phyloP scores from a whole-genome alignment of 176 grass and related monocot species.

The Carex cristatella region DNA sequence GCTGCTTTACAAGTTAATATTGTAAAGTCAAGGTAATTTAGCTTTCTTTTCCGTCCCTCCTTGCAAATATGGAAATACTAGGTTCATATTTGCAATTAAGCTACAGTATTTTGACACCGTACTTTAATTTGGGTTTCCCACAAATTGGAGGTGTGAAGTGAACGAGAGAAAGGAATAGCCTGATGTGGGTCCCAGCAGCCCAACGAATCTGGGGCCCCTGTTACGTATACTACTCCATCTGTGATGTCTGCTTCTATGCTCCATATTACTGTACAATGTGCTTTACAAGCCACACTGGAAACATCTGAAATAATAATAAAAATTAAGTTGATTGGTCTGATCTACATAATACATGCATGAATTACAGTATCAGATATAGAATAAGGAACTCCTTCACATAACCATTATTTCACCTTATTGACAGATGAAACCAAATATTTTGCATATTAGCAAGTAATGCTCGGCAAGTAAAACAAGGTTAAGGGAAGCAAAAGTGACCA shows the following conservation, averaged over 20 bases:
- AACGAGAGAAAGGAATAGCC: constrained; percentile 67
- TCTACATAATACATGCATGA: neutral
- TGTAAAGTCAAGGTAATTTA: neutral
- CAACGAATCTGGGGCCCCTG: constrained; percentile 67
- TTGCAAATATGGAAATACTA: constrained; percentile 18
- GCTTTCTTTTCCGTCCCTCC: constrained; percentile 9
- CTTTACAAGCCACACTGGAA: constrained; percentile 56
- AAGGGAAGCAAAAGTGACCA: neutral
- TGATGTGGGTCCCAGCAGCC: constrained; percentile 80
- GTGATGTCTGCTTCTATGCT: constrained; percentile 68
- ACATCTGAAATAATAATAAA: constrained; percentile 45
- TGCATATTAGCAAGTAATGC: neutral
- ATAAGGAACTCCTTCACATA: neutral
- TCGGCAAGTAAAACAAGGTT: neutral
- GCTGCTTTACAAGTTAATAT: neutral
- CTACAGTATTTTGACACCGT: constrained; percentile 7
- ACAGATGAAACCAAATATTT: neutral
- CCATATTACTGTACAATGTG: constrained; percentile 76
- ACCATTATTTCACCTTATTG: neutral
- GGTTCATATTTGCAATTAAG: neutral
- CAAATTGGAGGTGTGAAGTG: constrained; percentile 40
- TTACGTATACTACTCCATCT: constrained; percentile 63
- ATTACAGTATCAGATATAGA: constrained; percentile 6
- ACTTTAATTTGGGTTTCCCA: constrained; percentile 78
- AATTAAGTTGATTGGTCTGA: neutral